Evolutionary conservation across 1,284 basidiomycete genomes (phyloP).

Genomic region (Abortiporus biennis): DNA sequence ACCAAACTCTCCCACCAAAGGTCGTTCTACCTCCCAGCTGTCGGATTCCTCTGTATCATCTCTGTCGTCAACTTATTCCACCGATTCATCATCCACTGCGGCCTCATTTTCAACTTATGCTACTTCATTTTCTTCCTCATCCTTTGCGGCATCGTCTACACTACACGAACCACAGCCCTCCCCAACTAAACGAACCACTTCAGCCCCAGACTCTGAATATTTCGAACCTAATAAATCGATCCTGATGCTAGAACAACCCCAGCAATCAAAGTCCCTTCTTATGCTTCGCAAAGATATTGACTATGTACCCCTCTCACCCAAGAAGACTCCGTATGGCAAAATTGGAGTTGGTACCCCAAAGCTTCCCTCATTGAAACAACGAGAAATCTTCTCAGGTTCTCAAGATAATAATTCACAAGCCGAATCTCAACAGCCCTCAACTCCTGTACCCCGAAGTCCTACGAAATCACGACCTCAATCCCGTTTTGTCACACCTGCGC

Average conservation of each 20-base stretch:
- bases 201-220: slow-evolving; percentile 9
- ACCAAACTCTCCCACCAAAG: slow-evolving; percentile 16
- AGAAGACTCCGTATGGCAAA: slow-evolving; percentile 36
- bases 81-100: slow-evolving; percentile 20
- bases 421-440: slow-evolving; percentile 8
- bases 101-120: slow-evolving; percentile 24
- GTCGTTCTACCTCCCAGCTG: slow-evolving; percentile 23
- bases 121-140: slow-evolving; percentile 15
- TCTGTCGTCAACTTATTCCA: slow-evolving; percentile 23
- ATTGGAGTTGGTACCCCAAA: slow-evolving; percentile 27
- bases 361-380: slow-evolving; percentile 4
- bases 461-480: not conserved
- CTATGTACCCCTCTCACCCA: slow-evolving; percentile 62
- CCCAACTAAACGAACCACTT: slow-evolving; percentile 10
- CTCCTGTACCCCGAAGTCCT: not conserved
- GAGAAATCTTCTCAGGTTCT: slow-evolving; percentile 3
- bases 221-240: slow-evolving; percentile 18
- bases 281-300: slow-evolving; percentile 68
- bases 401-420: slow-evolving; percentile 4
- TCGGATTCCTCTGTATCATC: slow-evolving; percentile 29
- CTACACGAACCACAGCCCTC: slow-evolving; percentile 9
- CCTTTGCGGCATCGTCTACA: slow-evolving; percentile 9
- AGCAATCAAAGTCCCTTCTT: slow-evolving; percentile 38
- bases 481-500: slow-evolving; percentile 1
- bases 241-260: slow-evolving; percentile 16